These are phyloP conservation scores for Plasmodium reichenowi DNA, from an alignment of 169 alveolate genomes.

Conservation along the genomic window DNA sequence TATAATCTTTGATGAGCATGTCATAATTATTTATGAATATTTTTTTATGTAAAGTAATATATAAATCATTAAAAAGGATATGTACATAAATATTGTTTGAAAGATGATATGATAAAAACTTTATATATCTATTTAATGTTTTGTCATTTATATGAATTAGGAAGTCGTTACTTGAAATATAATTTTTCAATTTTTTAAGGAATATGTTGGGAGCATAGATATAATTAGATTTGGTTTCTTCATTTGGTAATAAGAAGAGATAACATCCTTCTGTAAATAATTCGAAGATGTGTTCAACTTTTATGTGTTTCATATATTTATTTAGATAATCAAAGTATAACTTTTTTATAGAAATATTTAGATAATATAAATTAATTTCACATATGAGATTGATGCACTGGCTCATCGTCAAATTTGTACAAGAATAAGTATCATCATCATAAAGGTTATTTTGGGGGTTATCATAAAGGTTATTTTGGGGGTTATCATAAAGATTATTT, in stretches of 20 bases:
- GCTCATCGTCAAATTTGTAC: not conserved
- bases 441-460: too few relatives aligned
- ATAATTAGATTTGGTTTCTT: too few relatives aligned
- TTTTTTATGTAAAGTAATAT: slow-evolving; percentile 7
- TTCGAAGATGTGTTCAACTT: not conserved
- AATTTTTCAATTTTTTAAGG: too few relatives aligned
- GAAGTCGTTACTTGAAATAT: not conserved
- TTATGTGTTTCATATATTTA: slow-evolving; percentile 24
- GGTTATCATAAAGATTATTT: too few relatives aligned
- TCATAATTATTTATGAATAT: slow-evolving; percentile 13
- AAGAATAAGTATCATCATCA: too few relatives aligned
- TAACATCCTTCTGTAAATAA: slow-evolving; percentile 19
- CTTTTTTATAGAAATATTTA: slow-evolving; percentile 12
- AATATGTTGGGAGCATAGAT: too few relatives aligned
- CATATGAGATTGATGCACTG: slow-evolving; percentile 9
- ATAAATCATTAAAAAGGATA: slow-evolving; percentile 25
- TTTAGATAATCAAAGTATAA: slow-evolving; percentile 15
- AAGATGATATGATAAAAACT: not conserved
- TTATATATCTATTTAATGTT: slow-evolving; percentile 17
- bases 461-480: too few relatives aligned
- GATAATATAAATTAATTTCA: slow-evolving; percentile 27
- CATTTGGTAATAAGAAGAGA: not conserved
- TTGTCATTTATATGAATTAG: slow-evolving; percentile 6
- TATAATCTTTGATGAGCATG: too few relatives aligned
- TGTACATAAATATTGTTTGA: slow-evolving; percentile 8